Base-by-base conservation (phyloP, 331 rosid species). In the Malus hybrid region DNA sequence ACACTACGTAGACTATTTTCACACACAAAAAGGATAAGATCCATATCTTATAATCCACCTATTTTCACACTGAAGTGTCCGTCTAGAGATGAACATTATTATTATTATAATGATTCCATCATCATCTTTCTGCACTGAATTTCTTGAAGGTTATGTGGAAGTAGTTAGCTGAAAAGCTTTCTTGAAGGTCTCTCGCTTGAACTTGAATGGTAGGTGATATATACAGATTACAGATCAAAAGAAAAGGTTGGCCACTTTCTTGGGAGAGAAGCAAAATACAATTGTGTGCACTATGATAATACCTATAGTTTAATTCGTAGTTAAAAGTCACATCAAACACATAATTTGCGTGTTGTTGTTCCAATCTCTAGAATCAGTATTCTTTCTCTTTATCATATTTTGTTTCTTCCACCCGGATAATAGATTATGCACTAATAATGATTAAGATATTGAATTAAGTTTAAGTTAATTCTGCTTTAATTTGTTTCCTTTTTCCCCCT, bases 161-260 rank as follows among this genome's bases (percentile, higher is more conserved):
- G 46, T 42, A 42, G 46, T 42, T 42, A 10, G 46, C 4, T 10
- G 46, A 10, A 42, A 10, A 42, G 46, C 46, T 42, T 42, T 42
- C 46, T 42, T 42, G 34, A 14, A 6, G 31, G 27, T 32, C n/a
- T 18, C 28, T 54, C 54, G 2, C 19, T 74, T 33, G 42, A 59
- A 76, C n/a, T 56, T 39, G 50, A 29, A 56, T 32, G 42, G 31
- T 19, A 29, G 74, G 52, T 63, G 48, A 50, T 42, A 20, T 14
- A 52, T 18, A 52, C 57, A 1, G 57, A 6, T 16, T 6, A 59
- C 29, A 59, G 31, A 4, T 10, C 28, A 11, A 36, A 4, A 19
- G 36, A 59, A 42, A 65, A 69, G 22, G 77, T 69, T 77, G 62
- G 71, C 62, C 69, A 61, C 36, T 24, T 22, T 61, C 27, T 50